phyloP scores from a whole-genome alignment of 1,284 basidiomycete species.

The Ganoderma boninense region DNA sequence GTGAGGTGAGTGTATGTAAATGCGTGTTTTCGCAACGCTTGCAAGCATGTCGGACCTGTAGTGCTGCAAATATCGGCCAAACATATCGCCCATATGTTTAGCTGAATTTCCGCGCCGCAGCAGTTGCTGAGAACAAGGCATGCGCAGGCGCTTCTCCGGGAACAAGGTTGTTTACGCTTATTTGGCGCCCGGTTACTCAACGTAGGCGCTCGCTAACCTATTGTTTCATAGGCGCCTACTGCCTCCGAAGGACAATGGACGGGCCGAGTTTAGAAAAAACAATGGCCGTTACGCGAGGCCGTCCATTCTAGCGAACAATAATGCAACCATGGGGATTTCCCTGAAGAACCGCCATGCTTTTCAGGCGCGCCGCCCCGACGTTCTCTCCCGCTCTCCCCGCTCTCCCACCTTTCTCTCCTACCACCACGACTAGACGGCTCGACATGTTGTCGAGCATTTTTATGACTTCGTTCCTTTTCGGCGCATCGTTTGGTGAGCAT shows the following conservation, averaged over 20 bases:
- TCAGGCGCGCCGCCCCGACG: constrained; percentile 26
- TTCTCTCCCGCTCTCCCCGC: constrained; percentile 36
- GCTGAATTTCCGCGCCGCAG: not conserved
- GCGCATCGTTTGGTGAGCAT: constrained; percentile 56
- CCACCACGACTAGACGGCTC: constrained; percentile 37
- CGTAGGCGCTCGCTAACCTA: constrained; percentile 12
- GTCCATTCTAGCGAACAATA: constrained; percentile 33
- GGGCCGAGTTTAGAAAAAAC: constrained; percentile 26
- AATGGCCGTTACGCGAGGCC: constrained; percentile 25
- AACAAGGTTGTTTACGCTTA: constrained; percentile 2
- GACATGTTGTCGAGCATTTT: constrained; percentile 57
- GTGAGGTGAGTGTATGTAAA: not conserved
- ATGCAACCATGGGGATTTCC: constrained; percentile 39
- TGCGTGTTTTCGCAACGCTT: not conserved
- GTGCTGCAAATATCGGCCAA: not conserved
- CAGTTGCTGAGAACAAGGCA: not conserved
- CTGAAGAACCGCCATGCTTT: constrained; percentile 29
- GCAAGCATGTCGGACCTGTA: not conserved
- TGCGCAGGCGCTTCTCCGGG: not conserved
- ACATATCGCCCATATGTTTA: not conserved
- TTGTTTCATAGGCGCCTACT: constrained; percentile 20
- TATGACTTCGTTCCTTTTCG: constrained; percentile 51
- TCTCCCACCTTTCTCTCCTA: constrained; percentile 35
- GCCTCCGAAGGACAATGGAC: constrained; percentile 29
- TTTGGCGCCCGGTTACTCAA: constrained; percentile 1